phyloP scores from a whole-genome alignment of 2,329 filamentous ascomycete species.

The Calonectria henricotiae region DNA sequence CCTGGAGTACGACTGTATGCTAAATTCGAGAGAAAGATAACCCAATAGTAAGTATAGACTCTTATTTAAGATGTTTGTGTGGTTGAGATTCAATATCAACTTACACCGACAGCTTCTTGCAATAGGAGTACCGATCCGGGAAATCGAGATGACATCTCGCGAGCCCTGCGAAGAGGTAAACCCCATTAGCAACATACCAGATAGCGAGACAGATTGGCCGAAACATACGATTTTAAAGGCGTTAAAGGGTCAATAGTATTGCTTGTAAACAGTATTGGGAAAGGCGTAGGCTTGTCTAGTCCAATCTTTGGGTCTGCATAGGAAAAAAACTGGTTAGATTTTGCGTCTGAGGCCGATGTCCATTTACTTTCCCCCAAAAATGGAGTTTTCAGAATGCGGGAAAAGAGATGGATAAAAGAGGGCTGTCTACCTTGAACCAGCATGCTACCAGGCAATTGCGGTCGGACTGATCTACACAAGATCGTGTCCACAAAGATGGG shows the following conservation, averaged over 20 bases:
- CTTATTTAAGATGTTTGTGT: slow-evolving; percentile 23
- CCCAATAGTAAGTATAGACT: slow-evolving; percentile 37
- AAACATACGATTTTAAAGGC: slow-evolving; percentile 56
- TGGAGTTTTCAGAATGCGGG: background rate
- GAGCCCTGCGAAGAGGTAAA: slow-evolving; percentile 48
- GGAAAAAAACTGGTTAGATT: slow-evolving; percentile 30
- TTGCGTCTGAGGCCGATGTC: background rate
- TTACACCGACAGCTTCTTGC: slow-evolving; percentile 57
- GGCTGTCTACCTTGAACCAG: slow-evolving; percentile 47
- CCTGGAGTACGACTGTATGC: slow-evolving; percentile 53
- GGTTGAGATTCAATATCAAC: slow-evolving; percentile 40
- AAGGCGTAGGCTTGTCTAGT: slow-evolving; percentile 51
- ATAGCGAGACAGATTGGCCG: slow-evolving; percentile 10
- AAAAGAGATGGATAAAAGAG: slow-evolving; percentile 12
- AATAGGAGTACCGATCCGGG: slow-evolving; percentile 53
- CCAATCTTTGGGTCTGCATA: slow-evolving; percentile 44
- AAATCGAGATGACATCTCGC: slow-evolving; percentile 52
- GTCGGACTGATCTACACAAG: slow-evolving; percentile 49
- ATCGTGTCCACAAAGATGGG: slow-evolving; percentile 51
- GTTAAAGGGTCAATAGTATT: slow-evolving; percentile 61
- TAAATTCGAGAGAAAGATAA: slow-evolving; percentile 42
- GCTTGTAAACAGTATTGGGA: slow-evolving; percentile 60
- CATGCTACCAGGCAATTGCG: slow-evolving; percentile 54
- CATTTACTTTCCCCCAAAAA: background rate
- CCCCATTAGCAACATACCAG: slow-evolving; percentile 33